Evolutionary conservation across 108 stramenopile genomes (phyloP).

Genomic region (Chaetoceros tenuissimus): DNA sequence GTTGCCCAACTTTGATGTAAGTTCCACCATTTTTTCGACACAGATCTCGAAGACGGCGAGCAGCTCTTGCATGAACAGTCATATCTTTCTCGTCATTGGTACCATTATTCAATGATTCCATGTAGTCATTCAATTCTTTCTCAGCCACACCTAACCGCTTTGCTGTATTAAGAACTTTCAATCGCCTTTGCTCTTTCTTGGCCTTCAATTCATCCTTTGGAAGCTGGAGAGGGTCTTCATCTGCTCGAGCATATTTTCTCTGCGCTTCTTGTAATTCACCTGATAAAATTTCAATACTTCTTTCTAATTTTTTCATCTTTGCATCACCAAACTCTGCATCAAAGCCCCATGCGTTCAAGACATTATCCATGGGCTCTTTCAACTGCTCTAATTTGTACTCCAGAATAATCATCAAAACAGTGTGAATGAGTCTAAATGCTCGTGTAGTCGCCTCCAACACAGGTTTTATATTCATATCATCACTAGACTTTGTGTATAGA

Average conservation of each 20-base stretch:
- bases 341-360: slow-evolving; percentile 1
- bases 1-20: slow-evolving; percentile 87
- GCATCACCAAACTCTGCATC: not conserved
- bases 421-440: slow-evolving; percentile 39
- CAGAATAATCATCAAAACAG: slow-evolving; percentile 38
- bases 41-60: slow-evolving; percentile 62
- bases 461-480: slow-evolving; percentile 8
- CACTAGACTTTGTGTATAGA: too few relatives aligned
- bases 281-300: slow-evolving; percentile 19
- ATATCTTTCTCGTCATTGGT: not conserved
- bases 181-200: slow-evolving; percentile 39
- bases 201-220: slow-evolving; percentile 3
- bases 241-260: slow-evolving; percentile 29
- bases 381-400: slow-evolving; percentile 48
- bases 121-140: slow-evolving; percentile 19
- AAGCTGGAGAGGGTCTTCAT: not conserved
- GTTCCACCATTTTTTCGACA: slow-evolving; percentile 83
- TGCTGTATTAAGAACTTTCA: slow-evolving; percentile 49
- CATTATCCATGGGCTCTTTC: slow-evolving; percentile 10
- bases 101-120: not conserved
- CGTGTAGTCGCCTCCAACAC: slow-evolving; percentile 54
- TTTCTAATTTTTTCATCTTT: slow-evolving; percentile 28
- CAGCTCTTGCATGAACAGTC: slow-evolving; percentile 41
- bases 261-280: slow-evolving; percentile 51
- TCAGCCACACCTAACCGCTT: slow-evolving; percentile 36